These are phyloP conservation scores for Neofusicoccum ribis DNA, from an alignment of 2,329 filamentous ascomycete genomes.

Conservation along the genomic window DNA sequence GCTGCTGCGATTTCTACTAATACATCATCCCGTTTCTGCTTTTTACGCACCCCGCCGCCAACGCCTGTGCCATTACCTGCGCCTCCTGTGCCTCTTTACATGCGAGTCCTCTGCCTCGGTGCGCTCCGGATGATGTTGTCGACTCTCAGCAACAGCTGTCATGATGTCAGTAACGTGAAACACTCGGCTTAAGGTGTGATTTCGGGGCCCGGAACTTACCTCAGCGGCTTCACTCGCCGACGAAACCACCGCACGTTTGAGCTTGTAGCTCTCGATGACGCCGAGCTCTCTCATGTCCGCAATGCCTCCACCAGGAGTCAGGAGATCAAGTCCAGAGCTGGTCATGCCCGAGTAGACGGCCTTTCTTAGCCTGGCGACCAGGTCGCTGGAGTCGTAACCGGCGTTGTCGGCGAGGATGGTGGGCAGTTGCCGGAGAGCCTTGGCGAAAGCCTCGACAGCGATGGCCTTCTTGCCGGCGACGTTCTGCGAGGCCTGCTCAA, in stretches of 20 bases:
- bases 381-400: constrained; percentile 90
- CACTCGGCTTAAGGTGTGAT: not conserved
- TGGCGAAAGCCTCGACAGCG: constrained; percentile 85
- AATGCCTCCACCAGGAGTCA: constrained; percentile 87
- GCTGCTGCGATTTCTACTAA: constrained; percentile 7
- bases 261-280: constrained; percentile 96
- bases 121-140: constrained; percentile 98
- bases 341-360: constrained; percentile 93
- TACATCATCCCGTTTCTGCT: constrained; percentile 6
- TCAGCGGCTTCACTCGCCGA: constrained; percentile 96
- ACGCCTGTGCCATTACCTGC: not conserved
- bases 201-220: constrained; percentile 56
- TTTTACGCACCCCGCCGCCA: not conserved
- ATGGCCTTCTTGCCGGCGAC: constrained; percentile 96
- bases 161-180: constrained; percentile 31
- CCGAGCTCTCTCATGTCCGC: constrained; percentile 94
- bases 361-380: constrained; percentile 87
- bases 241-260: constrained; percentile 96
- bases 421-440: constrained; percentile 86
- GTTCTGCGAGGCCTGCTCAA: constrained; percentile 88
- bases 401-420: constrained; percentile 98
- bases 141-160: constrained; percentile 81
- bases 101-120: constrained; percentile 76
- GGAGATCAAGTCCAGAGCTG: constrained; percentile 85
- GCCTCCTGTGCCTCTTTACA: constrained; percentile 49